A percentile compares a stretch with the other conserved stretches of the same genome.
phyloP scores from a whole-genome alignment of 495 filamentous ascomycete species.

The Halenospora varia region DNA sequence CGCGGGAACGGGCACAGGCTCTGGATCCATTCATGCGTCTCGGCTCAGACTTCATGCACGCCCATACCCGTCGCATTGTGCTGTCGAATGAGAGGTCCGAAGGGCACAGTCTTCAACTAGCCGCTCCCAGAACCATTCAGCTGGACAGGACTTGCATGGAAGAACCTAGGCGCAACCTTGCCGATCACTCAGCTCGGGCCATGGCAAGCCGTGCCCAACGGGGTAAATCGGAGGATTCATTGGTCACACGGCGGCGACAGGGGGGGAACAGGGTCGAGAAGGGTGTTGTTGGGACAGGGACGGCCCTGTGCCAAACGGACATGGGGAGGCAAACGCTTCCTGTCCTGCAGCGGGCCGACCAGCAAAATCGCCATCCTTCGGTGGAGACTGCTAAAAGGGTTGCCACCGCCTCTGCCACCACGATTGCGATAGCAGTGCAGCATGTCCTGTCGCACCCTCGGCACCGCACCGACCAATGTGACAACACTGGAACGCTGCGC shows the following conservation, averaged over 20 bases:
- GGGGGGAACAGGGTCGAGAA: not conserved
- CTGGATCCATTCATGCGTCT: slow-evolving; percentile 11
- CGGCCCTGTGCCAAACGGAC: not conserved
- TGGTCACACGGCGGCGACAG: not conserved
- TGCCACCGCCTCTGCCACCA: not conserved
- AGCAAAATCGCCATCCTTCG: slow-evolving; percentile 2
- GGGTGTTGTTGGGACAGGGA: not conserved
- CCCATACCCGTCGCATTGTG: not conserved
- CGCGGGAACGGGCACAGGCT: slow-evolving; percentile 9
- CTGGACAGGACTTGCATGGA: slow-evolving; percentile 16
- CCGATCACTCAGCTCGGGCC: slow-evolving; percentile 12
- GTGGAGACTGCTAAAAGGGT: not conserved
- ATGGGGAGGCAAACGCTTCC: not conserved
- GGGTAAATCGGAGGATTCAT: not conserved
- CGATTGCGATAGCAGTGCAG: not conserved
- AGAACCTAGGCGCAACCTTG: slow-evolving; percentile 2
- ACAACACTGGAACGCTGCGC: too few relatives aligned
- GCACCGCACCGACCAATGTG: too few relatives aligned
- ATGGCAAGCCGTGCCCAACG: not conserved
- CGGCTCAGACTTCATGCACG: slow-evolving; percentile 1
- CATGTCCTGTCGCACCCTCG: too few relatives aligned
- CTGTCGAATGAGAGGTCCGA: not conserved
- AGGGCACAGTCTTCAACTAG: not conserved
- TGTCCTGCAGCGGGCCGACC: slow-evolving; percentile 25
- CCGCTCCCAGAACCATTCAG: slow-evolving; percentile 23